Percentiles rank a stretch among this genome's conserved stretches.
Conservation (phyloP, 148 eudicot species). For the Nyssa sinensis region DNA sequence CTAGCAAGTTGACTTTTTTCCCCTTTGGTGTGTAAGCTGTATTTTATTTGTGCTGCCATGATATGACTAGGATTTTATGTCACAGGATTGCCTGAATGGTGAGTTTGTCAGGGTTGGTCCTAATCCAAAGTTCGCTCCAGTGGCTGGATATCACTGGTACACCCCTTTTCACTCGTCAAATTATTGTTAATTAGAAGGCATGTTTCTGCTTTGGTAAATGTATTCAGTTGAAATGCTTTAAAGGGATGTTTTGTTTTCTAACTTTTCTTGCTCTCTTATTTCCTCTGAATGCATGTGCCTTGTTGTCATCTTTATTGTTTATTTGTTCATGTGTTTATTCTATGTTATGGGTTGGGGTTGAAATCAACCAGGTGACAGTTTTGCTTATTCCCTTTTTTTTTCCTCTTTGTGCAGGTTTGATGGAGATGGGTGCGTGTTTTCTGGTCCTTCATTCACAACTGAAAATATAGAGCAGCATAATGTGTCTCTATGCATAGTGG, state of each 20-base stretch:
- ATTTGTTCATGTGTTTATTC: background rate
- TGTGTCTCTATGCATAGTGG: background rate
- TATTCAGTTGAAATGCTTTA: background rate
- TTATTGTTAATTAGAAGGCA: background rate
- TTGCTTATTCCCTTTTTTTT: conserved; percentile 9
- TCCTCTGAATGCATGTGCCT: background rate
- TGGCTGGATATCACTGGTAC: conserved; percentile 97
- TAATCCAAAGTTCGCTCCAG: conserved; percentile 81
- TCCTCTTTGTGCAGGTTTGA: conserved; percentile 75
- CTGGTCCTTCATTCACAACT: background rate
- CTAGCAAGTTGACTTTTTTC: background rate
- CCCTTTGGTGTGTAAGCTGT: background rate
- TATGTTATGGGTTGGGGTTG: background rate
- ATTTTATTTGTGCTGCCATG: background rate
- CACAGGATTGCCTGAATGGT: conserved; percentile 92
- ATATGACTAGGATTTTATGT: background rate
- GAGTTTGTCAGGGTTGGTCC: conserved; percentile 98
- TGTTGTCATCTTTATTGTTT: background rate
- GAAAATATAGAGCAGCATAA: background rate
- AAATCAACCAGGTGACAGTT: background rate
- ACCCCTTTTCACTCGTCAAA: conserved; percentile 6
- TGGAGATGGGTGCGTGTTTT: conserved; percentile 89
- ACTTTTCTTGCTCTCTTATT: background rate
- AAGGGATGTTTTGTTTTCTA: background rate
- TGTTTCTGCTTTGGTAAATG: background rate